phyloP scores from a whole-genome alignment of 78 protist genomes.

The Dictyostelium intermedium region DNA sequence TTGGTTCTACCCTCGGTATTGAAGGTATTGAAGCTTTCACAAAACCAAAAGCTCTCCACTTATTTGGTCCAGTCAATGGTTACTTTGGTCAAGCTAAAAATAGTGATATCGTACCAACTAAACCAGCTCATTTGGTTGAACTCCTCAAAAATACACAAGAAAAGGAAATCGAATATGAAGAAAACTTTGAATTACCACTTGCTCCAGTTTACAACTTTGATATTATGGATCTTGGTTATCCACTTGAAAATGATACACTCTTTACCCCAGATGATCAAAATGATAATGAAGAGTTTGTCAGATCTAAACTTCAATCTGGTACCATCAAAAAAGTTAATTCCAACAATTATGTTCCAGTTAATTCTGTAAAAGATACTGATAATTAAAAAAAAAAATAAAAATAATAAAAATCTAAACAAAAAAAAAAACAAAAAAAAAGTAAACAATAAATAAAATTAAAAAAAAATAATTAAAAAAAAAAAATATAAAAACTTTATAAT shows the following conservation, averaged over 20 bases:
- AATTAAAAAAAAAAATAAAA: background rate
- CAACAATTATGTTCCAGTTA: background rate
- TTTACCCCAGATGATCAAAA: background rate
- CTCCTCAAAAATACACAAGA: background rate
- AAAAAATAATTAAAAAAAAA: background rate
- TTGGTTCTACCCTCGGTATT: conserved; percentile 71
- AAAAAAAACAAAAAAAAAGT: background rate
- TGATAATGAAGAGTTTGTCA: background rate
- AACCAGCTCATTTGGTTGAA: background rate
- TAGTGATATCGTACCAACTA: conserved; percentile 36
- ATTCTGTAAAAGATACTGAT: background rate
- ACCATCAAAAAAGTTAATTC: background rate
- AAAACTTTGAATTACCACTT: background rate
- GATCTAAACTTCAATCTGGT: background rate
- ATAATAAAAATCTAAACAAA: background rate
- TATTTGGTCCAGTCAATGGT: background rate
- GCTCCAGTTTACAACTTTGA: background rate
- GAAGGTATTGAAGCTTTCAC: conserved; percentile 66
- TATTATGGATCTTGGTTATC: background rate
- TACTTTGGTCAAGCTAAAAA: background rate
- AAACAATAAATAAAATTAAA: background rate
- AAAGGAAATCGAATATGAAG: background rate
- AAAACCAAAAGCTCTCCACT: conserved; percentile 69
- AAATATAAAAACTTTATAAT: background rate
- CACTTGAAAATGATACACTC: background rate